Evolutionary conservation across 306 rosid species (phyloP), one percentile per base, ranked within the genome.

Genomic region (Purshia tridentata): DNA sequence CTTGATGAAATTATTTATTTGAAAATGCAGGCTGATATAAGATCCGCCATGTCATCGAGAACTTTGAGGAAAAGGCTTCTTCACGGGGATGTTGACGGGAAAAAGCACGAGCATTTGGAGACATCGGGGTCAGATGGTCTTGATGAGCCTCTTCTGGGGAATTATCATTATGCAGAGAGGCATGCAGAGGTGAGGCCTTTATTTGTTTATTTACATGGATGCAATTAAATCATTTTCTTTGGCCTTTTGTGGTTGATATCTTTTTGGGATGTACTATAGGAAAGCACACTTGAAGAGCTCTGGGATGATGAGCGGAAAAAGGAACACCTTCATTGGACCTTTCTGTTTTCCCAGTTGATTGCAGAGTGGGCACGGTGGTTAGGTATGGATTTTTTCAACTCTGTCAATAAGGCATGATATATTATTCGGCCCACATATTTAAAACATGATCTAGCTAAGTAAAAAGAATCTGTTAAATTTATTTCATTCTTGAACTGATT

Each of bases 361-460:
- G 86, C 88, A 6, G 93, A 89, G 76, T 94, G 99, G 99, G 92
- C 95, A 9, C 96, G 87, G 35, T 88, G 91, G 96, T 84, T 94
- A 76, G 99, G 99, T 94, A 86, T 60, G 49, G 6, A 5, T n/a
- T 13, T 42, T 14, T 11, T n/a, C 59, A 53, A 23, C 50, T 20
- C 41, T 53, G 9, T 39, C 4, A 19, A 8, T 50, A 62, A 42
- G 70, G 1, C 46, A 9, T 29, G 23, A 4, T 1, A 20, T 1
- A 22, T 20, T 37, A n/a, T 52, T 10, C 29, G 6, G 23, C 46
- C 0, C 8, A 15, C 23, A 23, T 23, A 44, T 60, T 37, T 61
- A 39, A 10, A 39, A 52, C 45, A 37, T 51, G 15, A 49, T 49
- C n/a, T 5, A n/a, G 50, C 45, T 18, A 35, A 35, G 8, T 50